Conservation (phyloP, 371 early-diverging fungal genomes). For the Chytridium lagenaria region DNA sequence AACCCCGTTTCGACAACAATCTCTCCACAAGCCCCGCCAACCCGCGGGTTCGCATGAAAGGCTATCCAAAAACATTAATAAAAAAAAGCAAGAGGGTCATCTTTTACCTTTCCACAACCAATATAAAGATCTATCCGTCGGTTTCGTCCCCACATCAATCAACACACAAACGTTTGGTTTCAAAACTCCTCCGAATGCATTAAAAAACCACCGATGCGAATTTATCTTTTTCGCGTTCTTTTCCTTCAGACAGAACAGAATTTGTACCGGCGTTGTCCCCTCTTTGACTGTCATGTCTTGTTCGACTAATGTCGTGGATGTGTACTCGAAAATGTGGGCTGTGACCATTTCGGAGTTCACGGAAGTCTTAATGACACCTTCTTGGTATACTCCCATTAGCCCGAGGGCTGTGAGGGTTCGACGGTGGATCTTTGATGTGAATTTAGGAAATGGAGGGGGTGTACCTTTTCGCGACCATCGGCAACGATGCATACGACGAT, state of each 20-base stretch:
- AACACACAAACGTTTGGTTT: constrained; percentile 87
- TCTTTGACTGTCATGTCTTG: constrained; percentile 67
- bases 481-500: constrained; percentile 81
- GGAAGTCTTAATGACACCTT: constrained; percentile 70
- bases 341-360: constrained; percentile 54
- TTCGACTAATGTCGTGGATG: constrained; percentile 52
- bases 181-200: constrained; percentile 85
- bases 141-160: constrained; percentile 93
- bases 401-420: constrained; percentile 80
- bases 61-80: constrained; percentile 57
- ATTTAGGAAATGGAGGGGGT: constrained; percentile 31
- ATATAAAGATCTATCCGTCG: constrained; percentile 81
- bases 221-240: constrained; percentile 76
- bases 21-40: constrained; percentile 95
- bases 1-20: constrained; percentile 82
- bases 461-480: constrained; percentile 64
- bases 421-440: constrained; percentile 34
- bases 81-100: too few relatives aligned
- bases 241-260: constrained; percentile 87
- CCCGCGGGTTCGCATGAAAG: constrained; percentile 81
- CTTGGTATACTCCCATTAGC: constrained; percentile 89
- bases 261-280: constrained; percentile 56
- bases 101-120: constrained; percentile 68
- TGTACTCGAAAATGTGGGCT: constrained; percentile 93
- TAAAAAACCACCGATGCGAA: constrained; percentile 97